Conservation (phyloP, 176 grass and related monocot species). For the Pontederia crassipes region DNA sequence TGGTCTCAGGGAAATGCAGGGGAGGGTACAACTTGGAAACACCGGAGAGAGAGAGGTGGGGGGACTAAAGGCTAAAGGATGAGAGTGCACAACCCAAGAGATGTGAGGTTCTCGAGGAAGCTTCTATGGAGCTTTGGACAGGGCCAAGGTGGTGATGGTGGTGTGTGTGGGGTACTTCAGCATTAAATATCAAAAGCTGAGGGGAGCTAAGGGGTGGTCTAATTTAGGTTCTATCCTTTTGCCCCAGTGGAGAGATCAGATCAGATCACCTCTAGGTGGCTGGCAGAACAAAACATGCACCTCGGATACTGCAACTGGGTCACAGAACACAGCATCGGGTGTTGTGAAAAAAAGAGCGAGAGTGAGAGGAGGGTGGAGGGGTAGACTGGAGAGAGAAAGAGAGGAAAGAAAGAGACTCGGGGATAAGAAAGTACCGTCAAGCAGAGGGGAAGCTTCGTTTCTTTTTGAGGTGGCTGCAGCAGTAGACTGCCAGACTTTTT, state of each 20-base stretch:
- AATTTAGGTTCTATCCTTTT: neutral
- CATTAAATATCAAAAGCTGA: neutral
- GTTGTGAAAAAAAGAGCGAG: neutral
- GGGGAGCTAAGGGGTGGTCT: neutral
- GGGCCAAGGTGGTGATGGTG: neutral
- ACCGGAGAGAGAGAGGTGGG: neutral
- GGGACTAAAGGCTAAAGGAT: neutral
- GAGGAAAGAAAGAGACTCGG: neutral
- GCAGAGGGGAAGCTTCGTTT: neutral
- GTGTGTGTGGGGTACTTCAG: neutral
- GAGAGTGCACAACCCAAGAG: neutral
- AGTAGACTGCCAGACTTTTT: neutral
- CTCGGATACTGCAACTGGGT: neutral
- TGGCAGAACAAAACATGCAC: neutral
- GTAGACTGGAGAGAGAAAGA: neutral
- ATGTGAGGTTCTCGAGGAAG: constrained; percentile 2
- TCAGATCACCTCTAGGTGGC: neutral
- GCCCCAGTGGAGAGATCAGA: constrained; percentile 2
- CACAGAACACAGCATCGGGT: neutral
- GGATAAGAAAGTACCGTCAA: neutral
- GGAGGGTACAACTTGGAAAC: neutral
- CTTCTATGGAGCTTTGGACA: neutral
- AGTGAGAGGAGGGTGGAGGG: neutral
- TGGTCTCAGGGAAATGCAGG: constrained; percentile 4
- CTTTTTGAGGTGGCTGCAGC: neutral